phyloP scores from a whole-genome alignment of 1,284 basidiomycete species.

The Rhodotorula glutinis region DNA sequence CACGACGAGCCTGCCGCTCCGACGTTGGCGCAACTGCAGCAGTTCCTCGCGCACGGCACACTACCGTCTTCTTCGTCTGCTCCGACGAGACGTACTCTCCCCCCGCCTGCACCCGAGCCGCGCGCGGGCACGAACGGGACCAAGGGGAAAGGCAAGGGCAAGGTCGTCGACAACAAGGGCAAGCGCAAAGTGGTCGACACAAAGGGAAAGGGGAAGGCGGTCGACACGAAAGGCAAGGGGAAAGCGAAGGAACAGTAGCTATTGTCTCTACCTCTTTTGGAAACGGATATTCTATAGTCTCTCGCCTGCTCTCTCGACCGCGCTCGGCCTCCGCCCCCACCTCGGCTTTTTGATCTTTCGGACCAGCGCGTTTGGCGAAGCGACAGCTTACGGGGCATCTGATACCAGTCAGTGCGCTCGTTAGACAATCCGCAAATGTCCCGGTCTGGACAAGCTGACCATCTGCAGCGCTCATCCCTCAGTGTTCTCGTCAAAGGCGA shows the following conservation, averaged over 20 bases:
- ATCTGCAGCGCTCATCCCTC: no score
- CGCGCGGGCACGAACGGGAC: background rate
- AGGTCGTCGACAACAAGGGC: background rate
- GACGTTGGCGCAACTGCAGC: constrained; percentile 15
- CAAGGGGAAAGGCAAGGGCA: background rate
- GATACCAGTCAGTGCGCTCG: background rate
- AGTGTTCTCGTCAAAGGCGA: constrained; percentile 30
- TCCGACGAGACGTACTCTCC: background rate
- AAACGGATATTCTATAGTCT: background rate
- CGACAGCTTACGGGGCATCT: background rate
- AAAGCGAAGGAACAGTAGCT: background rate
- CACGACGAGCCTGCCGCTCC: background rate
- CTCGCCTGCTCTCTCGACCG: background rate
- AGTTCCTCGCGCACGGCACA: background rate
- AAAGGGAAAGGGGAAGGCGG: constrained; percentile 3
- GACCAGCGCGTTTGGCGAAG: no score
- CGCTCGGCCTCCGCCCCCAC: background rate
- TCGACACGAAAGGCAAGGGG: constrained; percentile 3
- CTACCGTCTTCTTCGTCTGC: background rate
- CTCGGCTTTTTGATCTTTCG: no score
- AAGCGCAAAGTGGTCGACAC: constrained; percentile 1
- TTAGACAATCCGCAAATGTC: accelerated
- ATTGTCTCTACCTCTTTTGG: background rate
- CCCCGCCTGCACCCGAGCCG: background rate
- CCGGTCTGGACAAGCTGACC: no score